Evolutionary conservation across 2,329 filamentous ascomycete species (phyloP), one percentile per base, ranked within the genome.

Genomic region (Claviceps monticola): DNA sequence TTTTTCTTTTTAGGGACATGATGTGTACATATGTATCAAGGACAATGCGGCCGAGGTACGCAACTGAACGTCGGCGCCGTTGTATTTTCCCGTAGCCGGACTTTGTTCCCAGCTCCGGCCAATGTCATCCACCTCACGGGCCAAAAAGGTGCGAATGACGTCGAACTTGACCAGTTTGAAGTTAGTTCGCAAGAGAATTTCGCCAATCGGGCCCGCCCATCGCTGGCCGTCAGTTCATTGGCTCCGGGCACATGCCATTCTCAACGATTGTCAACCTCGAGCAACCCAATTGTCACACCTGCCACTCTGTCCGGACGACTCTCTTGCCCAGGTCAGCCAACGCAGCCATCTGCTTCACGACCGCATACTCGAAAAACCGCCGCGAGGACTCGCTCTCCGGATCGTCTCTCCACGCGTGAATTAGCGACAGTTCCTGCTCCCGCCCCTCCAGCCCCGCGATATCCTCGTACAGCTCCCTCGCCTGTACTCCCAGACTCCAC

Each of bases 331-430:
- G 61, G 2, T 60, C 61, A 2, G 75, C 71, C 51, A 80, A 59
- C n/a, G 64, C 61, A 49, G 68, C 66, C 17, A 80, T 60, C 36
- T 74, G 73, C 51, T 69, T 63, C 21, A 76, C 60, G 9, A 80
- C 71, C n/a, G 68, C 69, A 51, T 66, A 68, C 36, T 72, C 66
- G 57, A 78, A 78, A 56, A 79, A 79, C 1, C 63, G 59, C n/a
- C 59, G 63, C 2, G 68, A 71, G 36, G 66, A 64, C 1, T 68
- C 62, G 34, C 64, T 63, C 3, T 64, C 62, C 0, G 70, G 74
- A 36, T 74, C 62, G 34, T 61, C 60, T 23, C 59, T 63, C 72
- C 76, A 79, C 4, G 64, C 61, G 34, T 63, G 59, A 39, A 80
- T 68, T 34, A 77, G 55, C 0, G 60, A 62, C 0, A 69, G 61